Conservation (phyloP, 257 asterid genomes). For the Paraleonurus japonicus region DNA sequence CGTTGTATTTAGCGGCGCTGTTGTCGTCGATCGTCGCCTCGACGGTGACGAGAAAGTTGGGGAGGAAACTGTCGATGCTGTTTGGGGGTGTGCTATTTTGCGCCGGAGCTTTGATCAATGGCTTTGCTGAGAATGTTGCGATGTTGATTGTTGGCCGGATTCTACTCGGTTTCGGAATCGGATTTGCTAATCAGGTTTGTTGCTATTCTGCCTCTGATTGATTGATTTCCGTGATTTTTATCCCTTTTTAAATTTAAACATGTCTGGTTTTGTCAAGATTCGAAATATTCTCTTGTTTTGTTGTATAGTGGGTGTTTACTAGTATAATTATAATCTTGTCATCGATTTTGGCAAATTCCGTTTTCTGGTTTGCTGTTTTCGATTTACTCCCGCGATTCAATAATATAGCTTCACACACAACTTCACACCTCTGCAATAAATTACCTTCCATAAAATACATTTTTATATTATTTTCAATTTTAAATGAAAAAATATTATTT, state of each 20-base stretch:
- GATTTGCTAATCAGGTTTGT: constrained; percentile 76
- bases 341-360: neutral
- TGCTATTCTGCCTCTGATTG: neutral
- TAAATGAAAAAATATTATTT: too few species aligned
- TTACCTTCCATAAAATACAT: too few species aligned
- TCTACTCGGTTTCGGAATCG: constrained; percentile 81
- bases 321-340: too few species aligned
- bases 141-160: constrained; percentile 86
- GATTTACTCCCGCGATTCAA: too few species aligned
- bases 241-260: too few species aligned
- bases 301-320: neutral
- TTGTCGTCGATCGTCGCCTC: constrained; percentile 68
- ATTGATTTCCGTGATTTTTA: neutral
- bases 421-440: too few species aligned
- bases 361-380: neutral
- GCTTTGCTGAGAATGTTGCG: constrained; percentile 55
- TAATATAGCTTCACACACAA: too few species aligned
- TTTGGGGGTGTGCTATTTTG: constrained; percentile 67
- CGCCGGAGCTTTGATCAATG: constrained; percentile 73
- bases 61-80: constrained; percentile 73
- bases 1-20: constrained; percentile 84
- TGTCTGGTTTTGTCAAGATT: neutral
- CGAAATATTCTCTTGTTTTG: constrained; percentile 11
- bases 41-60: constrained; percentile 55
- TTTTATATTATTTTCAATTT: too few species aligned